phyloP scores from a whole-genome alignment of 163 green algal species.

The Chlamydomonas reinhardtii region DNA sequence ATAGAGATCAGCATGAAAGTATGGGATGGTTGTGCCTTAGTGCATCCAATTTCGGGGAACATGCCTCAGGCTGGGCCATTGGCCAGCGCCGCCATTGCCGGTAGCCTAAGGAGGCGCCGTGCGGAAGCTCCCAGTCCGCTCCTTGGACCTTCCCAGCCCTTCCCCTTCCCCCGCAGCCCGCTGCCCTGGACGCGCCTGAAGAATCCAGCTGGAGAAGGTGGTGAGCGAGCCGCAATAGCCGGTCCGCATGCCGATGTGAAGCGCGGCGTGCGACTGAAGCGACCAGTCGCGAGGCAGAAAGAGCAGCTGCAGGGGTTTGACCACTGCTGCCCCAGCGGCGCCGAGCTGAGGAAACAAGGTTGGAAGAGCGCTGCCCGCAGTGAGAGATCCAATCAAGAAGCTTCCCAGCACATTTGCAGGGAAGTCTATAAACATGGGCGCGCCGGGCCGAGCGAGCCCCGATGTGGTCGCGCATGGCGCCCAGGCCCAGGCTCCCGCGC shows the following conservation, averaged over 20 bases:
- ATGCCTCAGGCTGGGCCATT: too few species aligned
- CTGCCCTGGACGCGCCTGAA: neutral
- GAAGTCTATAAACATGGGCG: constrained; percentile 75
- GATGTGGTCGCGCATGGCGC: constrained; percentile 17
- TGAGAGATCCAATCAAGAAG: constrained; percentile 87
- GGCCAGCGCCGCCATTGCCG: too few species aligned
- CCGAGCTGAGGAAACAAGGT: too few species aligned
- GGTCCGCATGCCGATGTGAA: constrained; percentile 64
- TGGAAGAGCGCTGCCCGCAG: constrained; percentile 42
- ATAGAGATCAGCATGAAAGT: too few species aligned
- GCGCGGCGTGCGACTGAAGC: constrained; percentile 39
- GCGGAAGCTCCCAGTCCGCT: too few species aligned
- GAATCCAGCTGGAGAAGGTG: constrained; percentile 88
- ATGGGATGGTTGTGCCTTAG: too few species aligned
- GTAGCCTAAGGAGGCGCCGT: too few species aligned
- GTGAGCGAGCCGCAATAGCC: constrained; percentile 90
- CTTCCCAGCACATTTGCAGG: constrained; percentile 83
- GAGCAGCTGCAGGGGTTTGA: constrained; percentile 14
- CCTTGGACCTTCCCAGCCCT: too few species aligned
- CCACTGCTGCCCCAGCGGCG: too few species aligned
- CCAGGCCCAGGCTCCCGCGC: constrained; percentile 4
- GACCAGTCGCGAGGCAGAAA: constrained; percentile 31
- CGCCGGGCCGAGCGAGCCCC: neutral
- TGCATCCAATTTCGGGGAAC: too few species aligned
- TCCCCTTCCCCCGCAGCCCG: too few species aligned